These are phyloP conservation scores for Gaeumannomyces tritici DNA, from an alignment of 2,329 filamentous ascomycete species.

Conservation along the genomic window DNA sequence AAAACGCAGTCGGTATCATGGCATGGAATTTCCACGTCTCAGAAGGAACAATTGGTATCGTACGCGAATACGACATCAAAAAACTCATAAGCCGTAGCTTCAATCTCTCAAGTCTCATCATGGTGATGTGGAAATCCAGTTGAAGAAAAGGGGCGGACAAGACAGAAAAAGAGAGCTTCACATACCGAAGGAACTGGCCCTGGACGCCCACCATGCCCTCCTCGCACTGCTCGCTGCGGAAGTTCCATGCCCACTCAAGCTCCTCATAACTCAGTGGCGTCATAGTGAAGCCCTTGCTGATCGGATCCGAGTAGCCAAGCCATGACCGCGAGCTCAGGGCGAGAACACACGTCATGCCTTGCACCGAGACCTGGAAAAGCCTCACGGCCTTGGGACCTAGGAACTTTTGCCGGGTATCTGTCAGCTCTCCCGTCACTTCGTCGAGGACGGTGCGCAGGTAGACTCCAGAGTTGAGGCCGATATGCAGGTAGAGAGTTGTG, in stretches of 20 bases:
- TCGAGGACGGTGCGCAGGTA: slow-evolving; percentile 93
- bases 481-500: slow-evolving; percentile 86
- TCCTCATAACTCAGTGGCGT: slow-evolving; percentile 83
- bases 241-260: slow-evolving; percentile 92
- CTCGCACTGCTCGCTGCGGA: slow-evolving; percentile 87
- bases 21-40: slow-evolving; percentile 35
- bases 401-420: slow-evolving; percentile 90
- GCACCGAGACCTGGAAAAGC: slow-evolving; percentile 82
- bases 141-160: slow-evolving; percentile 17
- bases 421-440: slow-evolving; percentile 89
- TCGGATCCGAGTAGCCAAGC: slow-evolving; percentile 85
- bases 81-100: slow-evolving; percentile 46
- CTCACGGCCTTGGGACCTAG: slow-evolving; percentile 84
- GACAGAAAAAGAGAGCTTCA: slow-evolving; percentile 11
- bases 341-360: slow-evolving; percentile 75
- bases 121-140: slow-evolving; percentile 11
- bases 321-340: slow-evolving; percentile 90
- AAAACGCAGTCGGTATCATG: not conserved
- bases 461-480: slow-evolving; percentile 89
- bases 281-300: slow-evolving; percentile 81
- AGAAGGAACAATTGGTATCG: slow-evolving; percentile 96
- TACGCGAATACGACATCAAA: slow-evolving; percentile 38
- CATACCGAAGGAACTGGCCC: slow-evolving; percentile 75
- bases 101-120: slow-evolving; percentile 60
- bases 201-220: slow-evolving; percentile 93